phyloP scores from a whole-genome alignment of 129 eudicot genomes.

The Flaveria ramosissima region DNA sequence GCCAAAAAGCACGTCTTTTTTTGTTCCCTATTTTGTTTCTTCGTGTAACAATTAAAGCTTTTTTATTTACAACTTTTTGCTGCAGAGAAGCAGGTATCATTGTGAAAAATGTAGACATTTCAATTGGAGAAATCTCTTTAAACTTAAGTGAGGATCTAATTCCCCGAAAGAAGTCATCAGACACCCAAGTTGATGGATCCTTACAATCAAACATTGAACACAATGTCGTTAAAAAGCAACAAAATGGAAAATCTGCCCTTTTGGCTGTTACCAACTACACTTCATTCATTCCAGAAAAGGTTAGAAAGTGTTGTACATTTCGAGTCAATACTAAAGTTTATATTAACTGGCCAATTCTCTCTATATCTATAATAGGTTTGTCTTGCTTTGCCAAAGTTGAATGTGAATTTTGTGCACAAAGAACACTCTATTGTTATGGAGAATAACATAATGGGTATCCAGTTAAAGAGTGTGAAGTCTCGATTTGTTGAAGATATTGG shows the following conservation, averaged over 20 bases:
- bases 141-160: slow-evolving; percentile 72
- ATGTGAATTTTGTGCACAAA: slow-evolving; percentile 71
- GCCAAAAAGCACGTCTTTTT: neutral
- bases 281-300: slow-evolving; percentile 88
- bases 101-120: slow-evolving; percentile 65
- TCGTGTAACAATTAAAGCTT: slow-evolving; percentile 15
- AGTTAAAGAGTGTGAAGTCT: slow-evolving; percentile 74
- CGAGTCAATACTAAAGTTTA: slow-evolving; percentile 3
- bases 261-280: slow-evolving; percentile 51
- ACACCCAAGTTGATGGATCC: slow-evolving; percentile 35
- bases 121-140: slow-evolving; percentile 64
- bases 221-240: slow-evolving; percentile 38
- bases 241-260: slow-evolving; percentile 45
- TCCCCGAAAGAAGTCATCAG: slow-evolving; percentile 44
- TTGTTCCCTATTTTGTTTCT: neutral
- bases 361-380: slow-evolving; percentile 50
- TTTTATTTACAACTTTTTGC: slow-evolving; percentile 26
- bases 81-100: slow-evolving; percentile 86
- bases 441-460: slow-evolving; percentile 89
- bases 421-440: slow-evolving; percentile 63
- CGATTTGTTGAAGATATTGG: slow-evolving; percentile 83
- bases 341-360: slow-evolving; percentile 8
- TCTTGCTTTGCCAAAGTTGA: slow-evolving; percentile 76
- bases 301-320: slow-evolving; percentile 31
- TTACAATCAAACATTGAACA: slow-evolving; percentile 43